Evolutionary conservation across 129 eudicot genomes (phyloP), one percentile per base, ranked within the genome.

Genomic region (Helianthus annuus): DNA sequence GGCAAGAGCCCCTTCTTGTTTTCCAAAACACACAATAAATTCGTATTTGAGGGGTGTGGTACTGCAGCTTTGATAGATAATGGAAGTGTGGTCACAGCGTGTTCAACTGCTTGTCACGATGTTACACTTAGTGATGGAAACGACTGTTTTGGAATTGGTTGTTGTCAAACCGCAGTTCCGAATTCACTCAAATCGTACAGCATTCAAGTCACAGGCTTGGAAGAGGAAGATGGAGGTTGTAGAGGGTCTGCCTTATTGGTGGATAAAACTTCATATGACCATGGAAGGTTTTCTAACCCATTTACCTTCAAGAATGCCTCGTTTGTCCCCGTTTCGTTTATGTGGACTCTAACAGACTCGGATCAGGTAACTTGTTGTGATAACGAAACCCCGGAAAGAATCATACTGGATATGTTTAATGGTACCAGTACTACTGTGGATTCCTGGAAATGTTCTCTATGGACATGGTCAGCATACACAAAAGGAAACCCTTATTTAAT

Each of bases 301-400:
- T 52, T 17, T 54, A 17, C 3, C 3, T 27, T 27, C 3, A 27
- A 2, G 32, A 27, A 27, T 27, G 3, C 32, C 32, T 27, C 32
- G 2, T 27, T 27, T 27, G 3, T 54, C 5, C 32, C 60, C 12
- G 3, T 54, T 6, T 16, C 60, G 15, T 11, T 54, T 54, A 0
- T 6, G 4, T 54, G 60, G 60, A 54, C 60, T 16, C 32, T 54
- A 54, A 3, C 60, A 17, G 29, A 54, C 27, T 7, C 29, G 3
- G 32, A 16, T 54, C 10, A 16, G 8, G 11, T 54, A 5, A 16
- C 60, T 54, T 54, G 60, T 54, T 54, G 60, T 17, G 0, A 1
- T 7, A 0, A 17, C 32, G 0, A 3, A 1, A 0, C 2, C 32
- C 12, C 4, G 6, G 0, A 0, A 0, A 7, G 12, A 16, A 2